Evolutionary conservation across 768 basidiomycete species (phyloP), one percentile per base, ranked within the genome.

Genomic region (Boletus rex-veris): DNA sequence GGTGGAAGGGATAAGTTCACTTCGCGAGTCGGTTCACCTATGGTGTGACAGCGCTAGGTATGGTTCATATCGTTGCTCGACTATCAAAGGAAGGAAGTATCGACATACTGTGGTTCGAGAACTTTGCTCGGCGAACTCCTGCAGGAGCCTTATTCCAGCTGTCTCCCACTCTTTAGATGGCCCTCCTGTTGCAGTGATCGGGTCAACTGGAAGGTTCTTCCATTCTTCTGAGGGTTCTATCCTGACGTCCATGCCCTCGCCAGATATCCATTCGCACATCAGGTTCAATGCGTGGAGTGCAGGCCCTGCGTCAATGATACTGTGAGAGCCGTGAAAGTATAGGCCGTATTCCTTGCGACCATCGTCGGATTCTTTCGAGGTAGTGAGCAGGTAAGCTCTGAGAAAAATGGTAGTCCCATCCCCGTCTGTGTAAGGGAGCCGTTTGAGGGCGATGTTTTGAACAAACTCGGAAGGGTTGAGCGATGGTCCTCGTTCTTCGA

Each of bases 191-290:
- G 66, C 67, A 36, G 50, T 52, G 19, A 67, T 55, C 6, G 62
- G 65, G 21, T 68, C 67, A 5, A 55, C 54, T 0, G 67, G 67
- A 16, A 67, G 62, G 39, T 67, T 59, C 24, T 53, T 58, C 65
- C 65, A 65, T 33, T 69, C 66, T 33, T 64, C 50, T 12, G 37
- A 57, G 36, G 44, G 52, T 1, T 54, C 42, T 5, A 62, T 50
- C 14, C 0, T 28, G 30, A 64, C 43, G 7, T 54, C 50, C 50
- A 64, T 52, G 0, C 59, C 59, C 5, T 51, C 45, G 3, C 39
- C 47, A 16, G 63, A 61, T 2, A 64, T 64, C 62, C 67, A 66
- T 50, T 53, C 59, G 26, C 51, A 60, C 64, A 59, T 58, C 4
- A 62, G 30, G 55, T 60, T 58, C 16, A 69, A 48, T 14, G 55